Percentiles rank a stretch among this genome's conserved stretches.
phyloP scores from a whole-genome alignment of 1,139 yeast genomes.

The Magnusiomyces suaveolens region DNA sequence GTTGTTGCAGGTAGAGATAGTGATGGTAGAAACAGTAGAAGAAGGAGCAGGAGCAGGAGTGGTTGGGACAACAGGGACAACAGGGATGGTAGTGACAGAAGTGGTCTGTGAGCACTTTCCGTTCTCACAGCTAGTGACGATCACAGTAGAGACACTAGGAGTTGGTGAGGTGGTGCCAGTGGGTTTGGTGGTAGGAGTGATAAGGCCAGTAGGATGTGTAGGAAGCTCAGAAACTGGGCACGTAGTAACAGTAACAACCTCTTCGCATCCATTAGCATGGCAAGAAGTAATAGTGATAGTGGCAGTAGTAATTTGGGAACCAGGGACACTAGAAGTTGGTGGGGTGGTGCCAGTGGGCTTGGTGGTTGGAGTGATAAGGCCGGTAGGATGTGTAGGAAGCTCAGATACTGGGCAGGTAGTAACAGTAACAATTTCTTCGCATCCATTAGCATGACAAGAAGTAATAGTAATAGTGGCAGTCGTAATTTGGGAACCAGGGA shows the following conservation, averaged over 20 bases:
- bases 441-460: slow-evolving; percentile 6
- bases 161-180: not conserved
- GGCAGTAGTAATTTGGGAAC: not conserved
- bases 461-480: slow-evolving; percentile 12
- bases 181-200: not conserved
- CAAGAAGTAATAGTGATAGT: slow-evolving; percentile 13
- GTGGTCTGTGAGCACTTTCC: slow-evolving; percentile 8
- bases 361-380: not conserved
- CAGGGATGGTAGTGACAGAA: not conserved
- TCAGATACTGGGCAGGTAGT: slow-evolving; percentile 9
- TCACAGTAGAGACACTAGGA: slow-evolving; percentile 6
- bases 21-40: slow-evolving; percentile 6
- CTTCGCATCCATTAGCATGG: slow-evolving; percentile 4
- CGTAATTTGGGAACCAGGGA: not conserved
- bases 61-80: not conserved
- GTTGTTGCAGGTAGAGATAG: slow-evolving; percentile 12
- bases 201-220: not conserved
- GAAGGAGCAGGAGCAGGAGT: not conserved
- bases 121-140: slow-evolving; percentile 12
- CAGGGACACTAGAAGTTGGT: not conserved
- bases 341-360: not conserved
- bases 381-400: not conserved
- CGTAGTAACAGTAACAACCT: slow-evolving; percentile 8
- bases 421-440: slow-evolving; percentile 7
- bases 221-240: slow-evolving; percentile 5